Evolutionary conservation across 2,329 filamentous ascomycete genomes (phyloP).

Genomic region (Arthrobotrys megalospora): DNA sequence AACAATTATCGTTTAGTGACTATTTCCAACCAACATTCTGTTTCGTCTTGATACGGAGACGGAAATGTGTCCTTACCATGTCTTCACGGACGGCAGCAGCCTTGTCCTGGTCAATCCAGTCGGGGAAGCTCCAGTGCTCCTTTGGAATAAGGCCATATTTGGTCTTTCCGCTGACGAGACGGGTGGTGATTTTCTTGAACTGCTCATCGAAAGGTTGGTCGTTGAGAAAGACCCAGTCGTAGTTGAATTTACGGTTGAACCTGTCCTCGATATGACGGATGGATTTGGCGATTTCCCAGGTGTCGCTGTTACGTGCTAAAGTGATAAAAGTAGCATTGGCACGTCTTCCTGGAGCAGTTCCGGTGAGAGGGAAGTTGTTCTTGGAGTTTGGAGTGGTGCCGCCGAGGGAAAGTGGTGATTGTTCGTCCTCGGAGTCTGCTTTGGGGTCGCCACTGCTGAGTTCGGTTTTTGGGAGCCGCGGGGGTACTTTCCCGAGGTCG

Average conservation of each 20-base stretch:
- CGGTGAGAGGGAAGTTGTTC: conserved; percentile 60
- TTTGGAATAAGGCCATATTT: conserved; percentile 89
- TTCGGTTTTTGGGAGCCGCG: conserved; percentile 59
- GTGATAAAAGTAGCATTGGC: conserved; percentile 99
- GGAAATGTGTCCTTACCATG: conserved; percentile 75
- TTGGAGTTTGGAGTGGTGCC: conserved; percentile 63
- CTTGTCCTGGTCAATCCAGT: conserved; percentile 95
- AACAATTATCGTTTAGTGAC: conserved; percentile 7
- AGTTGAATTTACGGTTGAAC: conserved; percentile 96
- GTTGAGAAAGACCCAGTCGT: conserved; percentile 99
- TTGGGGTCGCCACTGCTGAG: conserved; percentile 21
- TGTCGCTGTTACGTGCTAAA: conserved; percentile 89
- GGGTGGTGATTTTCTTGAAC: conserved; percentile 91
- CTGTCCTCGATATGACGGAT: conserved; percentile 98
- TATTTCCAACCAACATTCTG: neutral
- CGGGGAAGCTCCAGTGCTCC: conserved; percentile 98
- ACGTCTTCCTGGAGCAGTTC: conserved; percentile 68
- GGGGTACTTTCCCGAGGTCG: conserved; percentile 34
- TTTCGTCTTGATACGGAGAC: neutral
- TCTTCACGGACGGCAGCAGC: conserved; percentile 91
- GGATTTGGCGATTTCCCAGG: conserved; percentile 97
- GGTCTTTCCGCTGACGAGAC: conserved; percentile 92
- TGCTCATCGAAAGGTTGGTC: conserved; percentile 92
- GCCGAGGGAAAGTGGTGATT: conserved; percentile 13
- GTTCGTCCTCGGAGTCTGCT: conserved; percentile 29